phyloP scores from a whole-genome alignment of 2,329 filamentous ascomycete genomes.

The Fusarium vanettenii region DNA sequence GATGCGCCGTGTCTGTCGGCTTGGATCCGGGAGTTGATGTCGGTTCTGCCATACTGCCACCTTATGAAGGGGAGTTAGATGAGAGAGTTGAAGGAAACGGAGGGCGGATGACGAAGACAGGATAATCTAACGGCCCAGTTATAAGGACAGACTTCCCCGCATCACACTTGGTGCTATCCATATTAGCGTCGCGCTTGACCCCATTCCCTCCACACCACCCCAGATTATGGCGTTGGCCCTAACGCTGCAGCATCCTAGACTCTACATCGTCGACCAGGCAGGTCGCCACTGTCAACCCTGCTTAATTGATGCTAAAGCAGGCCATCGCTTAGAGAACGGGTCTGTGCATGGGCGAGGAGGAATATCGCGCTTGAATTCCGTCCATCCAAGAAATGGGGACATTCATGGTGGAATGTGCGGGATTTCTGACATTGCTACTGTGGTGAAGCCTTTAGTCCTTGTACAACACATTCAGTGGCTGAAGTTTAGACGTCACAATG shows the following conservation, averaged over 20 bases:
- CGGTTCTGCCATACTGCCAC: not conserved
- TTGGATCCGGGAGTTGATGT: slow-evolving; percentile 10
- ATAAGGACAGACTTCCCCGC: not conserved
- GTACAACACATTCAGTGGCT: not conserved
- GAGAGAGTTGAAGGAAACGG: not conserved
- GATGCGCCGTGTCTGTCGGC: slow-evolving; percentile 18
- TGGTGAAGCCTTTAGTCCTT: not conserved
- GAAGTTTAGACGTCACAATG: not conserved
- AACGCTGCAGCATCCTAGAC: not conserved
- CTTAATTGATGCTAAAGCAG: not conserved
- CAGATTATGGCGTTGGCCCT: not conserved
- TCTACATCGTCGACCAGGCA: not conserved
- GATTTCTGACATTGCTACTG: not conserved
- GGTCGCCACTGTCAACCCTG: not conserved
- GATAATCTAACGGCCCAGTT: not conserved
- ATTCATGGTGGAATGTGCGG: not conserved
- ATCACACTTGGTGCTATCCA: not conserved
- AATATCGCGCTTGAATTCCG: not conserved
- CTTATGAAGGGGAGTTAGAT: not conserved
- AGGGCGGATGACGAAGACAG: not conserved
- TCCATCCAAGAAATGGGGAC: not conserved
- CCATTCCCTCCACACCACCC: not conserved
- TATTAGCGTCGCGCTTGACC: not conserved
- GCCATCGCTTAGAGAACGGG: not conserved
- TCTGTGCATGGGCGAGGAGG: not conserved